phyloP scores from a whole-genome alignment of 163 green algal species.

The Volvox carteri region DNA sequence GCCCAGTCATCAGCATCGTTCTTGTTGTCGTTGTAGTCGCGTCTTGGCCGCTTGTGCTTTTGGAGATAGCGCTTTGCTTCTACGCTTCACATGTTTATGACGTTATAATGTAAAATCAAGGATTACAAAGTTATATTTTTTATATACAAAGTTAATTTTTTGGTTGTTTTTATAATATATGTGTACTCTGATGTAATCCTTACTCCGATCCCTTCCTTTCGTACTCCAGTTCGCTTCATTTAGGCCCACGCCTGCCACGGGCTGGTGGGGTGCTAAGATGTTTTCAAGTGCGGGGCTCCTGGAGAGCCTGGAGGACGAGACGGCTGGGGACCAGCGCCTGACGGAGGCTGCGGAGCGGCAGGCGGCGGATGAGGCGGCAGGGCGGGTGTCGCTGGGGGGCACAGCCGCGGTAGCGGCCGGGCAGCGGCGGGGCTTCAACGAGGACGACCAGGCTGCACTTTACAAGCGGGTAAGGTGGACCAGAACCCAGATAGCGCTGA shows the following conservation, averaged over 20 bases:
- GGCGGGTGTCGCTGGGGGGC: constrained; percentile 17
- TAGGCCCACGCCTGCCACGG: constrained; percentile 68
- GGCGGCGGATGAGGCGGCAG: constrained; percentile 27
- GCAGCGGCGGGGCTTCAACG: constrained; percentile 74
- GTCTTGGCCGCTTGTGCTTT: too few species aligned
- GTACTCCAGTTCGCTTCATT: constrained; percentile 61
- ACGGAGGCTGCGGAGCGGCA: not conserved
- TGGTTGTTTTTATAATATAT: too few species aligned
- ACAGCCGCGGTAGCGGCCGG: constrained; percentile 18
- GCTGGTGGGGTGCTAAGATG: constrained; percentile 87
- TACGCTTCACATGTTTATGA: too few species aligned
- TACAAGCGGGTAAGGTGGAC: constrained; percentile 70
- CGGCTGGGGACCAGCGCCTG: constrained; percentile 46
- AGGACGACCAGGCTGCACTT: constrained; percentile 76
- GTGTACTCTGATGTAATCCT: too few species aligned
- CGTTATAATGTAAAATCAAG: too few species aligned
- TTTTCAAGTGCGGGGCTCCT: constrained; percentile 74
- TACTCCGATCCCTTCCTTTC: too few species aligned
- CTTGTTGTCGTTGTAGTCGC: too few species aligned
- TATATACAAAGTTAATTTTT: too few species aligned
- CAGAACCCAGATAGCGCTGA: too few species aligned
- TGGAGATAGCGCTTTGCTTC: too few species aligned
- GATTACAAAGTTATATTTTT: too few species aligned
- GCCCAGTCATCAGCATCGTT: too few species aligned
- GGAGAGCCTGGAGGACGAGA: constrained; percentile 75